Base-by-base conservation (phyloP, 768 basidiomycete genomes). In the Coprinellus micaceus region DNA sequence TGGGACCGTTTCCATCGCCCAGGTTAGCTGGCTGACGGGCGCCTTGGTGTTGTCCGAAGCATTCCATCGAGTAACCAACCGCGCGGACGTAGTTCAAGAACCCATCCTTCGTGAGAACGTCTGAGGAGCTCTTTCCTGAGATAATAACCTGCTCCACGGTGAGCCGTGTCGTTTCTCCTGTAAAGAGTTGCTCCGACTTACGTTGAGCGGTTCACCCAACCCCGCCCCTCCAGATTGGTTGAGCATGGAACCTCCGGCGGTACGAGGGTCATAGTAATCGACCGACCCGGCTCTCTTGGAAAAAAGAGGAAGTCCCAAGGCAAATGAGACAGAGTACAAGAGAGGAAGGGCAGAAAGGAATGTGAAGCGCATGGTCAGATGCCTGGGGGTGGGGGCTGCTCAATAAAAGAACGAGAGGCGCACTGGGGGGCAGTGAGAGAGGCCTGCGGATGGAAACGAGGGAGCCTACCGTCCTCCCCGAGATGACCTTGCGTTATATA, bases 161-260 rank as follows among this genome's bases (percentile, higher is more conserved):
- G n/a, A n/a, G n/a, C 7, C 22, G 13, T 17, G 33, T 46, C 43
- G 41, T 15, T 52, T 41, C 47, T 28, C 15, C 54, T 9, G 24
- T 4, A 24, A 36, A 41, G 13, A 58, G 39, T 45, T 10, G 77
- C 80, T 79, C 21, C 81, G 58, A 58, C 85, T 76, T 58, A 78
- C 77, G 62, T 91, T 91, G 36, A 92, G 71, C n/a, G 90, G 92
- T 69, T 94, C 92, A 26, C 89, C 90, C 4, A 50, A 43, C 10
- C 40, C 40, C n/a, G 40, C 62, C 21, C 59, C 62, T n/a, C 59
- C 64, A 1, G 67, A 69, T 53, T 49, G 55, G 33, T 69, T 63
- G 21, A 69, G 58, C 28, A 63, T 56, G 4, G 66, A 64, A 13
- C 67, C 67, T 4, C 64, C 65, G 4, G 12, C 37, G 9, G 11